These are phyloP conservation scores for Wakefieldia striispora DNA, from an alignment of 768 basidiomycete species.

Conservation along the genomic window DNA sequence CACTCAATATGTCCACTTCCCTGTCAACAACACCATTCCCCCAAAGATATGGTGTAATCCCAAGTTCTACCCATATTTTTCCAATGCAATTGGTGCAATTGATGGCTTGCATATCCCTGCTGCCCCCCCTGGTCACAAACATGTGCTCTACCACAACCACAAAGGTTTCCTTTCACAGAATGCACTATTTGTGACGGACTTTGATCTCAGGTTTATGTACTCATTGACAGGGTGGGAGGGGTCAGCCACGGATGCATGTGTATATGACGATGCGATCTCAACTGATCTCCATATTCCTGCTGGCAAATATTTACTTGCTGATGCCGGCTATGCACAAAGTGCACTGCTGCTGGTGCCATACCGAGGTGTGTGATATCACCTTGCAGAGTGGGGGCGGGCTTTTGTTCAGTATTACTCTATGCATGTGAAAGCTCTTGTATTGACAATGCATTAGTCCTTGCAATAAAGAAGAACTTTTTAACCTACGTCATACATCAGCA, in stretches of 20 bases:
- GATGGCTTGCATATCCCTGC: neutral
- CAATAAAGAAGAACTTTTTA: conserved; percentile 22
- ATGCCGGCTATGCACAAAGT: neutral
- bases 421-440: too few species aligned
- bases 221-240: conserved; percentile 42
- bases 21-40: conserved; percentile 3
- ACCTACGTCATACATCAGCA: conserved; percentile 22
- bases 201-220: conserved; percentile 37
- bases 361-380: conserved; percentile 28
- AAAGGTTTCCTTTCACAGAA: conserved; percentile 36
- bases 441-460: conserved; percentile 6
- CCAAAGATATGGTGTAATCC: conserved; percentile 22
- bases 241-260: conserved; percentile 30
- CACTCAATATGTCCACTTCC: conserved; percentile 18
- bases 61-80: conserved; percentile 34
- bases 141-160: conserved; percentile 6
- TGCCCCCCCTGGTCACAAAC: neutral
- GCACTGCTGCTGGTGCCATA: neutral
- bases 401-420: neutral
- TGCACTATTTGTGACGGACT: conserved; percentile 34
- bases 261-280: conserved; percentile 18
- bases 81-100: conserved; percentile 33
- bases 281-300: neutral
- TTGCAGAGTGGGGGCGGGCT: conserved; percentile 30
- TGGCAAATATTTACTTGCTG: neutral